These are phyloP conservation scores for Incumbomyces lentus DNA, from an alignment of 2,329 filamentous ascomycete species.

Conservation along the genomic window DNA sequence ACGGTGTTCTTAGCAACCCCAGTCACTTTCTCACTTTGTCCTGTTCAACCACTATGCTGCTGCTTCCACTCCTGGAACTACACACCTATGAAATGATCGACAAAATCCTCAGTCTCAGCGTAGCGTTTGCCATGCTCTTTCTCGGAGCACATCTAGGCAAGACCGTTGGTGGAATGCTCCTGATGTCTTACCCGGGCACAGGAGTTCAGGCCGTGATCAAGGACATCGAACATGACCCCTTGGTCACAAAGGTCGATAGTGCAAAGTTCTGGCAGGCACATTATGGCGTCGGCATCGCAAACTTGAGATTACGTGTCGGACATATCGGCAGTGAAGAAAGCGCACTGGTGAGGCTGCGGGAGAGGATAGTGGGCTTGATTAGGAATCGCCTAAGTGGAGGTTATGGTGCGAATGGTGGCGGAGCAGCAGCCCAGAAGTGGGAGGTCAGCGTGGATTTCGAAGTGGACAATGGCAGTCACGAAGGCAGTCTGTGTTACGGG, in stretches of 20 bases:
- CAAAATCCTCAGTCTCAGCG: conserved; percentile 65
- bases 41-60: conserved; percentile 67
- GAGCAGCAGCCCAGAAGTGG: conserved; percentile 57
- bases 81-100: conserved; percentile 78
- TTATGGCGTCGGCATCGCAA: conserved; percentile 93
- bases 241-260: conserved; percentile 69
- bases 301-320: conserved; percentile 64
- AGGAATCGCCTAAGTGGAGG: conserved; percentile 79
- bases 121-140: conserved; percentile 79
- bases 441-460: conserved; percentile 81
- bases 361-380: conserved; percentile 66
- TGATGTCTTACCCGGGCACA: conserved; percentile 69
- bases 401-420: conserved; percentile 62
- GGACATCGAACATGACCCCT: conserved; percentile 73
- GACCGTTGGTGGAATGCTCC: conserved; percentile 81
- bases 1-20: conserved; percentile 82
- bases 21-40: conserved; percentile 89
- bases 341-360: conserved; percentile 60
- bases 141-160: conserved; percentile 75
- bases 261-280: conserved; percentile 98
- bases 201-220: conserved; percentile 64
- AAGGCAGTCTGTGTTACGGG: no score
- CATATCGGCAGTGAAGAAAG: conserved; percentile 53
- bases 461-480: conserved; percentile 28
- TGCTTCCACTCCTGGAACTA: conserved; percentile 72